Evolutionary conservation across 768 basidiomycete species (phyloP).

Genomic region (Suillus decipiens): DNA sequence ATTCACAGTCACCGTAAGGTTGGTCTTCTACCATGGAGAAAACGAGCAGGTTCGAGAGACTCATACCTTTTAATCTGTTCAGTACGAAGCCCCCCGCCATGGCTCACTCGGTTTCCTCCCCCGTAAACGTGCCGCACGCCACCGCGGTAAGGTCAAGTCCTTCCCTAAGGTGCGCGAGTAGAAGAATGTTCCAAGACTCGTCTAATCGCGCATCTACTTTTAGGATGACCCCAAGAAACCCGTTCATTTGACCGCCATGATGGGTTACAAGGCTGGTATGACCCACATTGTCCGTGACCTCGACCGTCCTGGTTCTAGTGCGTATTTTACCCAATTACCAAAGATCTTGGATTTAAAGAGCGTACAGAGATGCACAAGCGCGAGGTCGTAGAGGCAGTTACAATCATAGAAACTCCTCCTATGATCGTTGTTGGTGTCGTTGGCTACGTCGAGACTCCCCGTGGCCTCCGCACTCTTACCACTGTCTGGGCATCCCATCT

Average conservation of each 20-base stretch:
- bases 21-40: slow-evolving; percentile 28
- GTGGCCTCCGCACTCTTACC: slow-evolving; percentile 97
- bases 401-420: slow-evolving; percentile 95
- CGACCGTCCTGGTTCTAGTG: slow-evolving; percentile 98
- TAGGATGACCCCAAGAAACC: slow-evolving; percentile 99
- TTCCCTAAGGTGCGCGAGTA: slow-evolving; percentile 85
- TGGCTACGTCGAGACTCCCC: slow-evolving; percentile 99
- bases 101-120: slow-evolving; percentile 98
- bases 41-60: slow-evolving; percentile 12
- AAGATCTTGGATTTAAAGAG: neutral
- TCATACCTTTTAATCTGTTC: slow-evolving; percentile 29
- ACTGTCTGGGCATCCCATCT: slow-evolving; percentile 99
- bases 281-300: slow-evolving; percentile 99
- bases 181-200: slow-evolving; percentile 3
- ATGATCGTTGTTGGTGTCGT: slow-evolving; percentile 97
- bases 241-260: slow-evolving; percentile 94
- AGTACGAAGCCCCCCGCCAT: slow-evolving; percentile 99
- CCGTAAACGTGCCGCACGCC: slow-evolving; percentile 93
- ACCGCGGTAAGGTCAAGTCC: slow-evolving; percentile 98
- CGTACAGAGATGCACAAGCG: slow-evolving; percentile 98
- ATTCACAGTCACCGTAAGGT: slow-evolving; percentile 84
- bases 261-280: slow-evolving; percentile 99
- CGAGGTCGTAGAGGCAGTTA: slow-evolving; percentile 98
- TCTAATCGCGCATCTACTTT: slow-evolving; percentile 11
- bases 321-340: slow-evolving; percentile 38